phyloP scores from a whole-genome alignment of 208 protist species.

The Lotmaria passim region DNA sequence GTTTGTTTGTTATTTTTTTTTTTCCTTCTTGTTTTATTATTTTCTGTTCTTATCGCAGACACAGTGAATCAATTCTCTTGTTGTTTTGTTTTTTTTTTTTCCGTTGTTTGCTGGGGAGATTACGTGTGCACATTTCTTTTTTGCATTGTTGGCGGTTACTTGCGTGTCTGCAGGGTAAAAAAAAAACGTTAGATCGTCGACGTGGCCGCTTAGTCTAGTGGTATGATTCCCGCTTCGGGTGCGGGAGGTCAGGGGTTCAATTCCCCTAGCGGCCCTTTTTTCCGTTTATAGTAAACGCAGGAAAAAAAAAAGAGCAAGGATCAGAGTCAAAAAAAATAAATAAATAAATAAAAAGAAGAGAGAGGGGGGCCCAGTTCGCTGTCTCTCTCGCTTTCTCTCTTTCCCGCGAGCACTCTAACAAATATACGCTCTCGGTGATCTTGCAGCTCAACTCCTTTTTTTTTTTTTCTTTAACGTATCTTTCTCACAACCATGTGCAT shows the following conservation, averaged over 20 bases:
- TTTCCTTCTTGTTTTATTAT: constrained; percentile 11
- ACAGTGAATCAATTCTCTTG: too few relatives aligned
- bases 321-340: not conserved
- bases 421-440: too few relatives aligned
- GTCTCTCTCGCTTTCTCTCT: too few relatives aligned
- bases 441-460: too few relatives aligned
- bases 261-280: constrained; percentile 80
- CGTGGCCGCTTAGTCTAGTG: constrained; percentile 85
- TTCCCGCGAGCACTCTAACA: too few relatives aligned
- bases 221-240: constrained; percentile 91
- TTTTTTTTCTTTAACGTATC: constrained; percentile 7
- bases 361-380: too few relatives aligned
- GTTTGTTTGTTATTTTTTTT: not conserved
- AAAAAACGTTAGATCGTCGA: too few relatives aligned
- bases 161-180: too few relatives aligned
- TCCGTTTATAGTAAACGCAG: constrained; percentile 2
- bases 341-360: not conserved
- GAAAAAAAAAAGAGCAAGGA: not conserved
- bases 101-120: not conserved
- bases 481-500: constrained; percentile 4
- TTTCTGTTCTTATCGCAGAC: constrained; percentile 4
- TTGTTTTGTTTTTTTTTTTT: not conserved
- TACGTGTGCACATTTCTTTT: not conserved
- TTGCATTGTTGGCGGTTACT: not conserved
- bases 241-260: constrained; percentile 90